phyloP scores from a whole-genome alignment of 2,329 filamentous ascomycete genomes.

The Samsoniella hepiali region DNA sequence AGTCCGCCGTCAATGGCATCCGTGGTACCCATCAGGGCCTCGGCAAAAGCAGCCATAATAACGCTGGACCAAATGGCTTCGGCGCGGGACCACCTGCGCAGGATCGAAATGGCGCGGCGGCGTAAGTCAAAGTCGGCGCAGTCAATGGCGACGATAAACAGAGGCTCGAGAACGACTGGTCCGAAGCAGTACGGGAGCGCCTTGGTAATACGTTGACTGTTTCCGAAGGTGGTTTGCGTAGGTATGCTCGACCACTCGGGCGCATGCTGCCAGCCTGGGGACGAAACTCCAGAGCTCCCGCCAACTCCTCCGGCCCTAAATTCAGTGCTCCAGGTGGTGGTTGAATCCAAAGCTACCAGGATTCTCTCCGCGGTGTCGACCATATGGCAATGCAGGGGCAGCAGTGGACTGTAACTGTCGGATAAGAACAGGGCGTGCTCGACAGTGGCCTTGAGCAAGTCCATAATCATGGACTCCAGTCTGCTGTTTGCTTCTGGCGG shows the following conservation, averaged over 20 bases:
- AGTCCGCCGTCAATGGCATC: background rate
- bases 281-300: background rate
- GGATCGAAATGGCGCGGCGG: background rate
- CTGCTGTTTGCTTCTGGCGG: too few species aligned
- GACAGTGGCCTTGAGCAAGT: background rate
- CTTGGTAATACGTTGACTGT: background rate
- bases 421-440: background rate
- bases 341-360: background rate
- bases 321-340: background rate
- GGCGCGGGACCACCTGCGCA: background rate
- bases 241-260: background rate
- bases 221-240: background rate
- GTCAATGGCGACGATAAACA: background rate
- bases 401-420: background rate
- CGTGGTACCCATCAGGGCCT: background rate
- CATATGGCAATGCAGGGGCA: background rate
- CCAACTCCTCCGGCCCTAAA: background rate
- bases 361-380: constrained; percentile 1
- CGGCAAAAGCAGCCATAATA: constrained; percentile 10
- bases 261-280: background rate
- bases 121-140: background rate
- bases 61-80: constrained; percentile 14
- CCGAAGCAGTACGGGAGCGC: constrained; percentile 1
- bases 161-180: background rate
- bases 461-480: background rate